A percentile compares a stretch with the other conserved stretches of the same genome.
phyloP scores from a whole-genome alignment of 345 rosid species.

The Ceriops decandra region DNA sequence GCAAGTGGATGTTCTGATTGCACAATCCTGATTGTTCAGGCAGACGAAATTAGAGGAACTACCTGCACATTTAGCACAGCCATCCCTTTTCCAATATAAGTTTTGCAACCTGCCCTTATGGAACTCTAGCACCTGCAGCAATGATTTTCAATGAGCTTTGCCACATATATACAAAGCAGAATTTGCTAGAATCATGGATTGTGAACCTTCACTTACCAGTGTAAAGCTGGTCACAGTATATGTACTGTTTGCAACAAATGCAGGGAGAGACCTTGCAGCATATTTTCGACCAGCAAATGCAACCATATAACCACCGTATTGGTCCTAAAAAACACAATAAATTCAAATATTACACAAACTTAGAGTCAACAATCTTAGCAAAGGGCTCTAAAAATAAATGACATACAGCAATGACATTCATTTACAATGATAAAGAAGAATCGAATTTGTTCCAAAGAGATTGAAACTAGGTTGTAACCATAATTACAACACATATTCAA shows the following conservation, averaged over 20 bases:
- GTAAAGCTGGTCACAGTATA: constrained; percentile 80
- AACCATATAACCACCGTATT: constrained; percentile 74
- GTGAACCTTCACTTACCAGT: constrained; percentile 45
- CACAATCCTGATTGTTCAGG: constrained; percentile 83
- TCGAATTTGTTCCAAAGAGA: not conserved
- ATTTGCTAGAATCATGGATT: constrained; percentile 1
- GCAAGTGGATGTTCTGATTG: constrained; percentile 61
- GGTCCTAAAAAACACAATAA: constrained; percentile 30
- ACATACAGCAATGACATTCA: not conserved
- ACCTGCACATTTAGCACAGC: constrained; percentile 73
- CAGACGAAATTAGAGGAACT: constrained; percentile 50
- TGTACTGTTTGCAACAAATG: constrained; percentile 53
- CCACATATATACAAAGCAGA: no score
- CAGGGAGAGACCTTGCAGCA: constrained; percentile 84
- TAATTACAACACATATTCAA: not conserved
- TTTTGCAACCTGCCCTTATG: constrained; percentile 90
- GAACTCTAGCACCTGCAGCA: constrained; percentile 76
- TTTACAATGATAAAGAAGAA: not conserved
- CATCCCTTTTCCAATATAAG: constrained; percentile 93
- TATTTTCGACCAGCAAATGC: constrained; percentile 91
- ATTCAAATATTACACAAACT: not conserved
- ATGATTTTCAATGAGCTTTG: not conserved
- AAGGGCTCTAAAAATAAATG: not conserved
- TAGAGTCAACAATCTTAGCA: not conserved
- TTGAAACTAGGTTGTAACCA: not conserved